These are phyloP conservation scores for Ganoderma leucocontextum DNA, from an alignment of 1,284 basidiomycete species.

Conservation along the genomic window DNA sequence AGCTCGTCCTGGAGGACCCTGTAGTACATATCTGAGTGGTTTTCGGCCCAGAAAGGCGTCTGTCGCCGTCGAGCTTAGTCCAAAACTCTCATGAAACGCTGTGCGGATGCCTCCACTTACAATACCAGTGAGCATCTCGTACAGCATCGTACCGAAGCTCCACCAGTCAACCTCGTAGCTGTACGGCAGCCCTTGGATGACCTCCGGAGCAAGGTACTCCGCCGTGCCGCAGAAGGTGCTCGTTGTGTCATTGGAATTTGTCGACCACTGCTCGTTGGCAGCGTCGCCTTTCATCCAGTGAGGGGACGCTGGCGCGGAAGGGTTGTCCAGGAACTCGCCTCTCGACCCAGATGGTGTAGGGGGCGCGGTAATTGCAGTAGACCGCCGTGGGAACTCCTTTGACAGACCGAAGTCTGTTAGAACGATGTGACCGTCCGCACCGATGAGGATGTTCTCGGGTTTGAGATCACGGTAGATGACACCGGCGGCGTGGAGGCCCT, in stretches of 20 bases:
- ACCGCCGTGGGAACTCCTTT: constrained; percentile 80
- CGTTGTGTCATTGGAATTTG: constrained; percentile 68
- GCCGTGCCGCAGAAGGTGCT: constrained; percentile 91
- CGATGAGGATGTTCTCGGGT: constrained; percentile 95
- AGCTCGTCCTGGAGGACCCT: constrained; percentile 89
- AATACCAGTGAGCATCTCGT: constrained; percentile 92
- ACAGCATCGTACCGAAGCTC: constrained; percentile 97
- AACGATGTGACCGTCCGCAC: constrained; percentile 92
- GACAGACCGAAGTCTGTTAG: constrained; percentile 95
- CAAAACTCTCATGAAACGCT: constrained; percentile 23
- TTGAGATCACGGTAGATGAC: constrained; percentile 93
- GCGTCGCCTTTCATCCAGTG: constrained; percentile 78
- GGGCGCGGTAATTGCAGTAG: constrained; percentile 55
- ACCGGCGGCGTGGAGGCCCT: constrained; percentile 87
- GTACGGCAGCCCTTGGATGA: constrained; percentile 91
- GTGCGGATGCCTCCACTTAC: constrained; percentile 57
- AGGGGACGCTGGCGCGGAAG: constrained; percentile 57
- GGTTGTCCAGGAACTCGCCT: constrained; percentile 57
- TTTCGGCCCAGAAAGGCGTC: constrained; percentile 95
- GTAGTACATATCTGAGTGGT: constrained; percentile 95
- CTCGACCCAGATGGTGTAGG: constrained; percentile 62
- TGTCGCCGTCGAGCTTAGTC: constrained; percentile 43
- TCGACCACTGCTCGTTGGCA: constrained; percentile 61
- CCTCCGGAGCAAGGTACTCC: constrained; percentile 94
- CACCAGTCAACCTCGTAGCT: constrained; percentile 98